Evolutionary conservation across 2,329 filamentous ascomycete species (phyloP), one percentile per base, ranked within the genome.

Genomic region (Aspergillus tubingensis): DNA sequence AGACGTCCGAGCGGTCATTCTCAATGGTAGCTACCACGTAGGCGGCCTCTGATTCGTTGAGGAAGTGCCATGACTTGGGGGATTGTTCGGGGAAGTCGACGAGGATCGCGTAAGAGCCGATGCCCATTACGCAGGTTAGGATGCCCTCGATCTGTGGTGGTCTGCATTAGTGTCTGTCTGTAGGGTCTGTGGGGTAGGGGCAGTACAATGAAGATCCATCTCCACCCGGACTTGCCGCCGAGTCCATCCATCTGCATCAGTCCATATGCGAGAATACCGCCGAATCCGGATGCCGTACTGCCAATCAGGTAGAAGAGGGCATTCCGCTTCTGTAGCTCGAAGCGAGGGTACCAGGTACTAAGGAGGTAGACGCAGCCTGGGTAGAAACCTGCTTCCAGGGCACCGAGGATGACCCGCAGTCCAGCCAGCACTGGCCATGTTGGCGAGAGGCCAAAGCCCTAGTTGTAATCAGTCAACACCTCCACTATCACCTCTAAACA

Each of bases 11-110:
- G 19, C 84, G 80, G 62, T 86, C 84, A 27, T 75, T 74, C 49
- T 85, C 77, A 23, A 86, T 80, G 8, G 81, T 77, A 10, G 79
- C 76, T 57, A 85, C 78, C 63, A 85, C 75, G 61, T 79, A 84
- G 38, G 74, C 76, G 38, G 76, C 76, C 65, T 85, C 83, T 3
- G 62, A 59, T 23, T 72, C 50, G 44, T 61, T 74, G 1, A 78
- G 67, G 56, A 78, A 77, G 8, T 32, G 25, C 57, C 49, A 60
- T 23, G 53, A 50, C 13, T 52, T 59, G 17, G 48, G 60, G 13
- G 38, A 38, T 11, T 60, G 25, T 21, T 58, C 55, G 48, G 60
- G 60, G 2, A 62, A 44, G 41, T 44, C 41, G 2, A 44, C 41
- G 2, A 44, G 19, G n/a, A 44, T 44, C 6, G 41, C 41, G 21